These are phyloP conservation scores for Staphylotrichum tortipilum DNA, from an alignment of 495 filamentous ascomycete genomes.

Conservation along the genomic window DNA sequence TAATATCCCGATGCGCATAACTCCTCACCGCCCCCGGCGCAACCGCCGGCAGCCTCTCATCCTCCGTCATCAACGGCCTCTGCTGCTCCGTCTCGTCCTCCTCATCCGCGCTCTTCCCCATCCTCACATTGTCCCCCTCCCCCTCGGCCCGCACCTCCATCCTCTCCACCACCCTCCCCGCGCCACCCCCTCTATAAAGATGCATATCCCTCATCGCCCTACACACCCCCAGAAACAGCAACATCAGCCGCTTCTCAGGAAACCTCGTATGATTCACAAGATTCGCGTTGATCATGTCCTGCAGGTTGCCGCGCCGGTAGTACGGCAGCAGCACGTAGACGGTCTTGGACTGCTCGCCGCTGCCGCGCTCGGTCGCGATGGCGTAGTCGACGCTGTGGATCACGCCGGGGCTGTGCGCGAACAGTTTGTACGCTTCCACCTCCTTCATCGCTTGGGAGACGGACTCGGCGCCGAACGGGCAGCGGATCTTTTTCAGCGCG, in stretches of 20 bases:
- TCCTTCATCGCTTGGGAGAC: conserved; percentile 91
- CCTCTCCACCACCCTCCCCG: conserved; percentile 9
- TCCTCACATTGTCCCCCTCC: conserved; percentile 37
- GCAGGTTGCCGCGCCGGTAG: conserved; percentile 86
- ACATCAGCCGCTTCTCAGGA: conserved; percentile 80
- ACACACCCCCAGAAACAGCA: conserved; percentile 85
- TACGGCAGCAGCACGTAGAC: conserved; percentile 96
- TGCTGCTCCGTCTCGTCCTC: conserved; percentile 67
- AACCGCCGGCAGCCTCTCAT: conserved; percentile 64
- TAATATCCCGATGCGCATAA: conserved; percentile 95
- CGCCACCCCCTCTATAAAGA: conserved; percentile 56
- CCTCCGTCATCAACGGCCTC: conserved; percentile 74
- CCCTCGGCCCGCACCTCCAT: conserved; percentile 21
- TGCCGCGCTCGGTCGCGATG: conserved; percentile 41
- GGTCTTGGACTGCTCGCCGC: conserved; percentile 60
- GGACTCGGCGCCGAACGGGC: conserved; percentile 91
- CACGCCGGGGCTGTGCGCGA: conserved; percentile 71
- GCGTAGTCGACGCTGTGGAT: conserved; percentile 86
- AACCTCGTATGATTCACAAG: conserved; percentile 93
- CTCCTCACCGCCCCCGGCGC: conserved; percentile 57
- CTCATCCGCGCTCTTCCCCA: conserved; percentile 48
- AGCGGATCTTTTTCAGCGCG: conserved; percentile 96
- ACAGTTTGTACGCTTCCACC: conserved; percentile 91
- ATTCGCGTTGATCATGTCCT: conserved; percentile 98
- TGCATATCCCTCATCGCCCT: conserved; percentile 84